A percentile compares a stretch with the other conserved stretches of the same genome.
These are phyloP conservation scores for Linanthus parryae DNA, from an alignment of 148 eudicot species.

Conservation along the genomic window DNA sequence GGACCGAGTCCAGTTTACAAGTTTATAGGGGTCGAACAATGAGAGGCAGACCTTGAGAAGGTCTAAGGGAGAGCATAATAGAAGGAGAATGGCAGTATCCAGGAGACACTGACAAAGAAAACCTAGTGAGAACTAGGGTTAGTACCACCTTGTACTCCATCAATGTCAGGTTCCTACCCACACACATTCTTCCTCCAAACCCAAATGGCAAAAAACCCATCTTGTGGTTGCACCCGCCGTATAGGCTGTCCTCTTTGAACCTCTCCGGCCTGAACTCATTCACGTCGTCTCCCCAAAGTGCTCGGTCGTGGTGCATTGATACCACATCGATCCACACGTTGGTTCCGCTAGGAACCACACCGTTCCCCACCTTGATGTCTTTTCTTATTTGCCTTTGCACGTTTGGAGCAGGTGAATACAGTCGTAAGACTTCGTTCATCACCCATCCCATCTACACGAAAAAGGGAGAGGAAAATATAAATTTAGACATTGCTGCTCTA, in stretches of 20 bases:
- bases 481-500: not conserved
- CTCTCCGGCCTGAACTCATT: conserved; percentile 74
- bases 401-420: conserved; percentile 85
- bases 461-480: no score
- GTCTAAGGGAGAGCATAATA: conserved; percentile 65
- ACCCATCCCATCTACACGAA: conserved; percentile 98
- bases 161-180: conserved; percentile 52
- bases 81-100: conserved; percentile 59
- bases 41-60: conserved; percentile 55
- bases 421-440: conserved; percentile 69
- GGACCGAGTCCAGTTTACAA: not conserved
- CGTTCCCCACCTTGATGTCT: conserved; percentile 12
- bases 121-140: conserved; percentile 38
- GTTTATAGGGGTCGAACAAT: conserved; percentile 33
- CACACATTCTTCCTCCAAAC: conserved; percentile 92
- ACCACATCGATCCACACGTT: conserved; percentile 89
- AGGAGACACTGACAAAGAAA: conserved; percentile 59
- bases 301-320: conserved; percentile 70
- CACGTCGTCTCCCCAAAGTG: conserved; percentile 71
- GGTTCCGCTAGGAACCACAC: conserved; percentile 14
- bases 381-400: conserved; percentile 33
- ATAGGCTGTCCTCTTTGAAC: conserved; percentile 33
- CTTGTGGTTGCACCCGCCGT: conserved; percentile 70
- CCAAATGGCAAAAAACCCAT: conserved; percentile 94
- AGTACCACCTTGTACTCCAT: conserved; percentile 82